These are phyloP conservation scores for Pinus albicaulis DNA, from an alignment of 75 land plant genomes.

Conservation along the genomic window DNA sequence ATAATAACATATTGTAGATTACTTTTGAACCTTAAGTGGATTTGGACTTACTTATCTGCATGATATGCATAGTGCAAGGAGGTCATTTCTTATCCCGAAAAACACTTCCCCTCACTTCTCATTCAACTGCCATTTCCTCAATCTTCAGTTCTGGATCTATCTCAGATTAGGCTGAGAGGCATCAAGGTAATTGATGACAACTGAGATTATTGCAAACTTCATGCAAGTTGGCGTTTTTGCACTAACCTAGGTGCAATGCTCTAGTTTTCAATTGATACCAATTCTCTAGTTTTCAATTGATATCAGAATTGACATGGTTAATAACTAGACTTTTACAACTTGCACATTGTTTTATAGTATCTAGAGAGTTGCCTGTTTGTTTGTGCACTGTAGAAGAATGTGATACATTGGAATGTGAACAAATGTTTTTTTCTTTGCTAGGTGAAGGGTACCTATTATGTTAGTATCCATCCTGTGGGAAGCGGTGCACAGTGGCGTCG, in stretches of 20 bases:
- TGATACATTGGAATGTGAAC: neutral
- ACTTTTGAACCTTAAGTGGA: too few species aligned
- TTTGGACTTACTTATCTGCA: too few species aligned
- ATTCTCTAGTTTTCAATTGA: neutral
- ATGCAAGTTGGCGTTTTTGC: neutral
- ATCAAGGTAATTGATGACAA: too few species aligned
- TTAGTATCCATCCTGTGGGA: constrained; percentile 44
- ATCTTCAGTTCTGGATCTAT: neutral
- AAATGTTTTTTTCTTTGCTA: constrained; percentile 11
- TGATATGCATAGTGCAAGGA: too few species aligned
- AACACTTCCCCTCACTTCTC: too few species aligned
- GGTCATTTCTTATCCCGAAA: too few species aligned
- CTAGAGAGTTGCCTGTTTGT: neutral
- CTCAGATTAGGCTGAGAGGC: neutral
- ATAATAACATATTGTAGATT: too few species aligned
- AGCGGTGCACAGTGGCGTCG: constrained; percentile 66
- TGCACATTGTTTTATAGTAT: neutral
- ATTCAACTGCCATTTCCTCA: neutral
- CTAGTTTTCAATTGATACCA: too few species aligned
- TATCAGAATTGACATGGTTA: neutral
- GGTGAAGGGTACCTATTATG: constrained; percentile 63
- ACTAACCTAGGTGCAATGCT: neutral
- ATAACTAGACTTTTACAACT: neutral
- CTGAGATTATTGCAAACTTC: neutral
- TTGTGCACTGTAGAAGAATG: neutral